phyloP scores from a whole-genome alignment of 2,329 filamentous ascomycete species.

The Colletotrichum sansevieriae region DNA sequence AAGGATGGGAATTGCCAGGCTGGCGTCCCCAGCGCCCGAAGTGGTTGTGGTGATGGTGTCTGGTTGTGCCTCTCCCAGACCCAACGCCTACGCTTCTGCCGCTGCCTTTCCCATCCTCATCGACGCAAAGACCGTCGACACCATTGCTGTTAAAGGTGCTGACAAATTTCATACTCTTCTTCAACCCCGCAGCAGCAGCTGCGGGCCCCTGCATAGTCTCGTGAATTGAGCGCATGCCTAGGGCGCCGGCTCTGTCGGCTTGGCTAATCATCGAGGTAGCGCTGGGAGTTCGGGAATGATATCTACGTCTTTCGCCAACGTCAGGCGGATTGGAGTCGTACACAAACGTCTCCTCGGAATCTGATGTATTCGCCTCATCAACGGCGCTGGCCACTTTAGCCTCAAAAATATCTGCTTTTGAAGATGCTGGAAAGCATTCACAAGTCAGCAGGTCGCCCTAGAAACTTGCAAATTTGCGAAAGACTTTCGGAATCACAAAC shows the following conservation, averaged over 20 bases:
- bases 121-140: constrained; percentile 66
- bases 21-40: constrained; percentile 80
- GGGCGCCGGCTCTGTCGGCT: constrained; percentile 65
- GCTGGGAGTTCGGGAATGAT: constrained; percentile 95
- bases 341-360: constrained; percentile 98
- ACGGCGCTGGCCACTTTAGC: constrained; percentile 96
- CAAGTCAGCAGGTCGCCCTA: constrained; percentile 55
- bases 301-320: constrained; percentile 73
- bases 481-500: constrained; percentile 39
- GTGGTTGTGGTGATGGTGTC: constrained; percentile 80
- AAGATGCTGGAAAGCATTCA: constrained; percentile 74
- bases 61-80: constrained; percentile 73
- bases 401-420: constrained; percentile 98
- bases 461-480: constrained; percentile 3
- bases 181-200: constrained; percentile 68
- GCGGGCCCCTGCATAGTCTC: constrained; percentile 50
- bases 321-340: constrained; percentile 97
- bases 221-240: constrained; percentile 72
- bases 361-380: constrained; percentile 94
- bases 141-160: constrained; percentile 78
- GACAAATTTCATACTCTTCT: constrained; percentile 97
- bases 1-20: constrained; percentile 75
- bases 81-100: constrained; percentile 70
- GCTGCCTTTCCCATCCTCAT: constrained; percentile 76
- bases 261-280: constrained; percentile 86